Conservation (phyloP, 805 yeast genomes). For the Saccharomycopsis capsularis region DNA sequence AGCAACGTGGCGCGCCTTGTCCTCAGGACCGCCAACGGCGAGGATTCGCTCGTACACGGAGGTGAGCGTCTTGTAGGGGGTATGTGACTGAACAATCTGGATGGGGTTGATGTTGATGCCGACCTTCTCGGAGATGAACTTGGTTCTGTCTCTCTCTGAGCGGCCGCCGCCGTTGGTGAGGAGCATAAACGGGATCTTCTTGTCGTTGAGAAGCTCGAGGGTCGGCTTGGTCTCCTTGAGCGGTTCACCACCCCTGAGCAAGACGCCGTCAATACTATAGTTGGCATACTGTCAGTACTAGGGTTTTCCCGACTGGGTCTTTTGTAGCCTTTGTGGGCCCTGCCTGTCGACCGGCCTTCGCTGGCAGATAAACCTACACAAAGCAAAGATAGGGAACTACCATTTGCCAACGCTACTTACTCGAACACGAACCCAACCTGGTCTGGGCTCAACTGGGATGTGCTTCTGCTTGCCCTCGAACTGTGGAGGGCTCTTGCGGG, state of each 20-base stretch:
- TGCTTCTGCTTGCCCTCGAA: too few relatives aligned
- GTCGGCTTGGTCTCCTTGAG: constrained; percentile 62
- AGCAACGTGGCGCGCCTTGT: constrained; percentile 67
- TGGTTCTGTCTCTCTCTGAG: constrained; percentile 53
- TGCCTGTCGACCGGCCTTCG: too few relatives aligned
- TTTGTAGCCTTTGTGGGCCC: too few relatives aligned
- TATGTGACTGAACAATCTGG: constrained; percentile 81
- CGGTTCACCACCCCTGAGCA: constrained; percentile 64
- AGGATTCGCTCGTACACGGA: constrained; percentile 52
- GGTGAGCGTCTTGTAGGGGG: constrained; percentile 64
- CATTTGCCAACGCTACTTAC: too few relatives aligned
- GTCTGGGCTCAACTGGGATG: too few relatives aligned
- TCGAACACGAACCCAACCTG: too few relatives aligned
- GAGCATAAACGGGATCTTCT: constrained; percentile 67
- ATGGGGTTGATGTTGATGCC: constrained; percentile 37
- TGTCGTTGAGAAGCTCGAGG: constrained; percentile 42
- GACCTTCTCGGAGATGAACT: constrained; percentile 24
- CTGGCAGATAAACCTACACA: too few relatives aligned
- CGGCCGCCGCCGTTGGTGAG: constrained; percentile 90
- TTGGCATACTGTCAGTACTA: too few relatives aligned
- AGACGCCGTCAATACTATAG: constrained; percentile 75
- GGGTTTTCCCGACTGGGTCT: too few relatives aligned
- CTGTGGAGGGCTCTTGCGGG: too few relatives aligned
- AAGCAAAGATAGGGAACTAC: too few relatives aligned
- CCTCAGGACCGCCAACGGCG: constrained; percentile 78